Evolutionary conservation across 495 filamentous ascomycete species (phyloP).

Genomic region (Sphaerosporella brunnea): DNA sequence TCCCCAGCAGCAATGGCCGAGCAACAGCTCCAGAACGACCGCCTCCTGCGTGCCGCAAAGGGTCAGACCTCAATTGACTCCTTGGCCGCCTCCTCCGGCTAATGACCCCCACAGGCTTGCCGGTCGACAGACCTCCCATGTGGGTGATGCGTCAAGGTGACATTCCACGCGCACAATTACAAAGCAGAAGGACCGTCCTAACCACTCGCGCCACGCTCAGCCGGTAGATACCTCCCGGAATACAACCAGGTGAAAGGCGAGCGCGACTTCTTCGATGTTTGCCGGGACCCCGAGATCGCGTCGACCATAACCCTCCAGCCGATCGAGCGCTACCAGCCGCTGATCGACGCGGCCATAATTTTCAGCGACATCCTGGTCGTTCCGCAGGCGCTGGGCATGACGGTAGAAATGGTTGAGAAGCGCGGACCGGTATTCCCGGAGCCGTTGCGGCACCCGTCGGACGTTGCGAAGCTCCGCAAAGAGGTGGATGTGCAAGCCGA

Average conservation of each 20-base stretch:
- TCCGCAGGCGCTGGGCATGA: conserved; percentile 94
- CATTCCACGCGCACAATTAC: conserved; percentile 3
- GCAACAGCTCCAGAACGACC: conserved; percentile 70
- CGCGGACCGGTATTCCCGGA: conserved; percentile 87
- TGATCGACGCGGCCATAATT: conserved; percentile 94
- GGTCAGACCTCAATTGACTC: conserved; percentile 34
- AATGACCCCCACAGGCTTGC: conserved; percentile 45
- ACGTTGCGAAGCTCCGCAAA: conserved; percentile 58
- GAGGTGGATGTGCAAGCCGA: conserved; percentile 67
- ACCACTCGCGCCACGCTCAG: conserved; percentile 31
- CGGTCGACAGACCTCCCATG: conserved; percentile 77
- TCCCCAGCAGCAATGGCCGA: conserved; percentile 33
- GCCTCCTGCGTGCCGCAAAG: conserved; percentile 71
- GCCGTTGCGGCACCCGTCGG: conserved; percentile 61
- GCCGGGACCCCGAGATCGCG: conserved; percentile 77
- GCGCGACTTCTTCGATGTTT: conserved; percentile 93
- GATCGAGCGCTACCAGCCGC: conserved; percentile 70
- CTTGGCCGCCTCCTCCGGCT: neutral
- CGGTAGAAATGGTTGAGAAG: conserved; percentile 88
- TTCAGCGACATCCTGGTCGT: conserved; percentile 98
- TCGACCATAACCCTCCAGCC: conserved; percentile 85
- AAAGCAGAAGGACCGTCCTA: neutral
- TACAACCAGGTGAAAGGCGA: conserved; percentile 84
- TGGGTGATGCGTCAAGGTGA: conserved; percentile 99
- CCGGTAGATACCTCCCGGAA: conserved; percentile 91